A percentile compares a stretch with the other conserved stretches of the same genome.
phyloP scores from a whole-genome alignment of 2,329 filamentous ascomycete genomes.

The Fusarium brevicatenulatum region DNA sequence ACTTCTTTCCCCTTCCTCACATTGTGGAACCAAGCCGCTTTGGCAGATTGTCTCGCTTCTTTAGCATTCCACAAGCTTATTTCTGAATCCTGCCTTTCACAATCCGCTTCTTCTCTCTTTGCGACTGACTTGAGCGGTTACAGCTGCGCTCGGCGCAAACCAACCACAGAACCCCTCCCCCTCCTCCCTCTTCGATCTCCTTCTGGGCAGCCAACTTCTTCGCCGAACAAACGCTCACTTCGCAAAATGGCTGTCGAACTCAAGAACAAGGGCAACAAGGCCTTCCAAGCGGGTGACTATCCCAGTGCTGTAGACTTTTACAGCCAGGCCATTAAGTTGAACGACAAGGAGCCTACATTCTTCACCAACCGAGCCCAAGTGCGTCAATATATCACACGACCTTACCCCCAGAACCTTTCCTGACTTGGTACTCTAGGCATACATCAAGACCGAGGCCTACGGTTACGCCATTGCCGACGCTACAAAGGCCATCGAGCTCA shows the following conservation, averaged over 20 bases:
- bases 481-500: constrained; percentile 88
- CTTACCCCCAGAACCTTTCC: constrained; percentile 44
- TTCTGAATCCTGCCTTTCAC: not conserved
- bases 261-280: constrained; percentile 95
- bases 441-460: constrained; percentile 96
- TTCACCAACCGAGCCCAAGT: constrained; percentile 97
- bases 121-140: constrained; percentile 20
- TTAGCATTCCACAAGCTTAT: constrained; percentile 16
- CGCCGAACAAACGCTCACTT: constrained; percentile 45
- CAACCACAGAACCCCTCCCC: constrained; percentile 27
- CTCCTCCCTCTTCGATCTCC: constrained; percentile 15
- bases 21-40: constrained; percentile 37
- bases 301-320: constrained; percentile 83
- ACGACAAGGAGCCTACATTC: constrained; percentile 87
- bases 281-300: constrained; percentile 91
- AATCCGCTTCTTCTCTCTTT: constrained; percentile 4
- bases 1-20: constrained; percentile 38
- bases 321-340: constrained; percentile 84
- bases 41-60: constrained; percentile 26
- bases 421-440: constrained; percentile 65
- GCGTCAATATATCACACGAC: constrained; percentile 45
- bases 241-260: constrained; percentile 77
- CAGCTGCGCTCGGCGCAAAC: constrained; percentile 40
- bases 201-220: constrained; percentile 5
- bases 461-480: constrained; percentile 93